phyloP scores from a whole-genome alignment of 805 yeast genomes.

The Zygoascus flipseniorum region DNA sequence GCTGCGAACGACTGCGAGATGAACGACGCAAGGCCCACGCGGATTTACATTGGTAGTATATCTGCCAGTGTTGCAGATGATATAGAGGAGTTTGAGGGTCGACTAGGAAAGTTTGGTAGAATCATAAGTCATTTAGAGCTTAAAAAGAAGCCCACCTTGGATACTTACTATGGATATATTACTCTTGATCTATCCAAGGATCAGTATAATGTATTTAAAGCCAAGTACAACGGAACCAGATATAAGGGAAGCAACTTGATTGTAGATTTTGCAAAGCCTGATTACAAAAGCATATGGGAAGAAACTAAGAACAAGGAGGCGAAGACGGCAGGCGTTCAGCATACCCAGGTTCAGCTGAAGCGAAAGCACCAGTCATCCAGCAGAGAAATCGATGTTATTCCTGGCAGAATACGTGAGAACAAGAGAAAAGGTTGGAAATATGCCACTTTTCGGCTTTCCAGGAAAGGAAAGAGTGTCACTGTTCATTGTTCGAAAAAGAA shows the following conservation, averaged over 20 bases:
- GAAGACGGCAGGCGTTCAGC: background rate
- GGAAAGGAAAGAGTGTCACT: constrained; percentile 38
- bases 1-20: background rate
- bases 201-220: constrained; percentile 42
- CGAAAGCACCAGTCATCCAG: constrained; percentile 26
- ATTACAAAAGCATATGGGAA: constrained; percentile 39
- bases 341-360: constrained; percentile 22
- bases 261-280: constrained; percentile 55
- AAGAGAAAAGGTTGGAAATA: constrained; percentile 44
- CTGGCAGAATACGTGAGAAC: constrained; percentile 55
- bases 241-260: constrained; percentile 66
- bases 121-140: constrained; percentile 40
- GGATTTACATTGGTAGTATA: constrained; percentile 63
- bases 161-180: constrained; percentile 56
- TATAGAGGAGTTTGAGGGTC: constrained; percentile 38
- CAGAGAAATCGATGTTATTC: constrained; percentile 30
- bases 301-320: constrained; percentile 23
- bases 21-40: background rate
- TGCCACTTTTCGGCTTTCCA: constrained; percentile 53
- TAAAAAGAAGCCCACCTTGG: constrained; percentile 47
- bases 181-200: constrained; percentile 45
- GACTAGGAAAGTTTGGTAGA: constrained; percentile 59
- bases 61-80: constrained; percentile 44
- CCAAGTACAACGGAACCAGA: constrained; percentile 57
- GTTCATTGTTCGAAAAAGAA: constrained; percentile 63